A percentile compares a stretch with the other conserved stretches of the same genome.
These are phyloP conservation scores for Lasiodiplodia sp. DNA, from an alignment of 2,329 filamentous ascomycete genomes.

Conservation along the genomic window DNA sequence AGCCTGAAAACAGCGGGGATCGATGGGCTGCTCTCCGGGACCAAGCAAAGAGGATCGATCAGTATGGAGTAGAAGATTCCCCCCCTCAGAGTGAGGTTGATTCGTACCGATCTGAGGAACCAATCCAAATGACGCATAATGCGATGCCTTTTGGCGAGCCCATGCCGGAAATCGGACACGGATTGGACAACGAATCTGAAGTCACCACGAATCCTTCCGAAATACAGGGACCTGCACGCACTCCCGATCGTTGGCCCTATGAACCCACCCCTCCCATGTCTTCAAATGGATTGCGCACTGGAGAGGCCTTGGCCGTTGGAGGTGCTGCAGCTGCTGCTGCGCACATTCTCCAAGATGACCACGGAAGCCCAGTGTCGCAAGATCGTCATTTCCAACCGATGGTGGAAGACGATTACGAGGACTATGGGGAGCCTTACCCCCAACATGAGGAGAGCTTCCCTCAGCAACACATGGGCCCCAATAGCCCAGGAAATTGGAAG, in stretches of 20 bases:
- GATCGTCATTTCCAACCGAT: constrained; percentile 44
- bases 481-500: constrained; percentile 64
- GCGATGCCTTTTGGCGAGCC: constrained; percentile 73
- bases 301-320: constrained; percentile 54
- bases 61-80: constrained; percentile 54
- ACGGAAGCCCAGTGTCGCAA: constrained; percentile 37
- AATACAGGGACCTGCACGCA: constrained; percentile 71
- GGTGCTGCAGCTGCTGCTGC: constrained; percentile 61
- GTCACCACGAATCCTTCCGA: constrained; percentile 86
- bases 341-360: constrained; percentile 37
- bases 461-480: constrained; percentile 35
- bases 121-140: constrained; percentile 70
- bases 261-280: constrained; percentile 58
- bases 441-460: constrained; percentile 34
- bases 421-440: constrained; percentile 40
- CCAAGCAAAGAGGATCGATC: constrained; percentile 41
- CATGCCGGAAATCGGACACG: constrained; percentile 79
- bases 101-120: constrained; percentile 50
- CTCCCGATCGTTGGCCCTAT: constrained; percentile 63
- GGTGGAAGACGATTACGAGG: constrained; percentile 48
- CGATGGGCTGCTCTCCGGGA: constrained; percentile 51
- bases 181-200: constrained; percentile 65
- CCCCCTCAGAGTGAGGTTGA: constrained; percentile 63
- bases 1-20: constrained; percentile 40
- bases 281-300: constrained; percentile 41